A percentile compares a stretch with the other conserved stretches of the same genome.
Conservation (phyloP, 2,329 filamentous ascomycete species). For the Bipolaris bicolor region DNA sequence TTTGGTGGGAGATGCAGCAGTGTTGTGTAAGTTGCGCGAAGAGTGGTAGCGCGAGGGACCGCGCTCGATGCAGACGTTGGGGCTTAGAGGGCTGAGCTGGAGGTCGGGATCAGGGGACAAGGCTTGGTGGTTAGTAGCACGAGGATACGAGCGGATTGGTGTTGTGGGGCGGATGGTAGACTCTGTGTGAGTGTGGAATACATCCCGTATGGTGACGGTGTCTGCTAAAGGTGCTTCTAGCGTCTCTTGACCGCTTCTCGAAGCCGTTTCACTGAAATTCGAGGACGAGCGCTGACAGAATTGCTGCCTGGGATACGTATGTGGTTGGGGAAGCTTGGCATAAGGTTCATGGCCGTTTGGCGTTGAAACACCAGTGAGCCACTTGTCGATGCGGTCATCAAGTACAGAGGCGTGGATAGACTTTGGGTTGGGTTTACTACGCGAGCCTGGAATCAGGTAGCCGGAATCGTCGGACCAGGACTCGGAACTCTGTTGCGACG, state of each 20-base stretch:
- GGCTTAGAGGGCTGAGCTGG: slow-evolving; percentile 32
- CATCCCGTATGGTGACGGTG: too few species aligned
- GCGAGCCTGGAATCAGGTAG: slow-evolving; percentile 22
- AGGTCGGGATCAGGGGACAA: slow-evolving; percentile 14
- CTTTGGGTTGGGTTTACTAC: not conserved
- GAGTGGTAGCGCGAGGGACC: slow-evolving; percentile 29
- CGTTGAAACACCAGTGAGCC: slow-evolving; percentile 21
- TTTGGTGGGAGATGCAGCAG: not conserved
- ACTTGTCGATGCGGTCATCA: slow-evolving; percentile 22
- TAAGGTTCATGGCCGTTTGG: not conserved
- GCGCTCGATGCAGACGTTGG: slow-evolving; percentile 41
- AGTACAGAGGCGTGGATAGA: slow-evolving; percentile 3
- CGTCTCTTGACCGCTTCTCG: not conserved
- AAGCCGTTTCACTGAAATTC: not conserved
- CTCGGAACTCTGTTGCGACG: slow-evolving; percentile 21
- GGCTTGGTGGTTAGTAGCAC: not conserved
- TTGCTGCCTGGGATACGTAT: not conserved
- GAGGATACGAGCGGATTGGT: not conserved
- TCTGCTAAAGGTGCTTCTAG: not conserved
- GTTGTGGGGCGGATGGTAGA: not conserved
- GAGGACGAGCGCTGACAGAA: not conserved
- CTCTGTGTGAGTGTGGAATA: not conserved
- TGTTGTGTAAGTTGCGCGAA: not conserved
- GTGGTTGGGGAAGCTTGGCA: not conserved
- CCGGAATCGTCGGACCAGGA: slow-evolving; percentile 40